Conservation (phyloP, 2,329 filamentous ascomycete genomes). For the Curvularia sp. region DNA sequence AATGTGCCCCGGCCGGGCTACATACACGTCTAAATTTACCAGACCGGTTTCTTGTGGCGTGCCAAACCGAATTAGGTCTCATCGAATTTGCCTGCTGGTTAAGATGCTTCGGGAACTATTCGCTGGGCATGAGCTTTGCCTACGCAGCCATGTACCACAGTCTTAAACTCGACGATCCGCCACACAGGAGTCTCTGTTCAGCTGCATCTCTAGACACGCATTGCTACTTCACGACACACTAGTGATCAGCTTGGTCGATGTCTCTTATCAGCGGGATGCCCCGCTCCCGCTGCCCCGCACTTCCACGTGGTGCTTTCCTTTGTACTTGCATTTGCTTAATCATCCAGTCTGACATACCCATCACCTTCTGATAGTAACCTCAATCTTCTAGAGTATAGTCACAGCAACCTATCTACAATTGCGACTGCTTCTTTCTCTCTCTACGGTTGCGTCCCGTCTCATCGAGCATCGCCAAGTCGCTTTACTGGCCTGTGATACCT, state of each 20-base stretch:
- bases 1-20: background rate
- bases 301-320: conserved; percentile 8
- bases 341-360: background rate
- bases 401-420: background rate
- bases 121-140: background rate
- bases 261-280: conserved; percentile 13
- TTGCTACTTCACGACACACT: background rate
- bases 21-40: background rate
- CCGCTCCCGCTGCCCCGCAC: conserved; percentile 18
- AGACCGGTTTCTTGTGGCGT: background rate
- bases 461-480: background rate
- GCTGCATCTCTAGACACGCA: background rate
- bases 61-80: background rate
- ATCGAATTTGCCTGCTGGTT: background rate
- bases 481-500: background rate
- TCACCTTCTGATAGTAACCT: background rate
- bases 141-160: background rate
- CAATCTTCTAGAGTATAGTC: conserved; percentile 5
- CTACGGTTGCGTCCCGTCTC: background rate
- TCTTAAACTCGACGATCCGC: background rate
- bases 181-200: too few relatives aligned
- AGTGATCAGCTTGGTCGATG: background rate
- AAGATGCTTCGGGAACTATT: background rate
- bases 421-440: background rate
- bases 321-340: background rate